Base-by-base conservation (phyloP, 495 filamentous ascomycete genomes). In the Cercophora newfieldiana region DNA sequence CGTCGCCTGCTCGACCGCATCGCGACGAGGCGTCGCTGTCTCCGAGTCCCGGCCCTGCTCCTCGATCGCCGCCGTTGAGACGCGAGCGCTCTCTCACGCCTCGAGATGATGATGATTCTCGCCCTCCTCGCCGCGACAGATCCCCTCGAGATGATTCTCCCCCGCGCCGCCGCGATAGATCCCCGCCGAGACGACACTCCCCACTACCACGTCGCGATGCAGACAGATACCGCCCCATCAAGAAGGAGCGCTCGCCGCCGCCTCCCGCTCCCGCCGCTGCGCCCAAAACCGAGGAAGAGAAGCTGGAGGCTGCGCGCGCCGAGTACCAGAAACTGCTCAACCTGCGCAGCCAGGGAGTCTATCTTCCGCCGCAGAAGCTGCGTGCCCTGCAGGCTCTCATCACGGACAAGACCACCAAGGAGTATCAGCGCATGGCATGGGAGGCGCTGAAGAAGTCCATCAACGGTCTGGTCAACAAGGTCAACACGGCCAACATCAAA, bases 371-470 rank as follows among this genome's bases (percentile, higher is more conserved):
- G 3, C 94, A 94, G 44, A 85, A 92, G 64, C 84, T 99, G 61
- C 87, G 94, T 60, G 94, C 95, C 14, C 83, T 99, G 64, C 95
- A 99, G 77, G 91, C 94, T 33, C 91, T 96, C 76, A 96, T 99
- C 75, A 98, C 94, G 58, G 95, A 99, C 77, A 97, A 96, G 82
- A 87, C 79, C 51, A 95, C 89, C 77, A 96, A 97, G 78, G 96
- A 99, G 77, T 99, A 97, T 76, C 95, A 99, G 82, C 90, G 96
- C 58, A 95, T 99, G 92, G 93, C 94, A 1, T 98, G 96, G 96
- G 96, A 98, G 75, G 94, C 95, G 10, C 76, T 98, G 73, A 99
- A 99, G 81, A 99, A 99, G 82, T 94, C 91, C 21, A 96, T 99
- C 81, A 97, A 99, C 74, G 95, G 95, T 71, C 80, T 99, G 29